Evolutionary conservation across 2,329 filamentous ascomycete species (phyloP), one percentile per base, ranked within the genome.

Genomic region (Colletotrichum costaricense): DNA sequence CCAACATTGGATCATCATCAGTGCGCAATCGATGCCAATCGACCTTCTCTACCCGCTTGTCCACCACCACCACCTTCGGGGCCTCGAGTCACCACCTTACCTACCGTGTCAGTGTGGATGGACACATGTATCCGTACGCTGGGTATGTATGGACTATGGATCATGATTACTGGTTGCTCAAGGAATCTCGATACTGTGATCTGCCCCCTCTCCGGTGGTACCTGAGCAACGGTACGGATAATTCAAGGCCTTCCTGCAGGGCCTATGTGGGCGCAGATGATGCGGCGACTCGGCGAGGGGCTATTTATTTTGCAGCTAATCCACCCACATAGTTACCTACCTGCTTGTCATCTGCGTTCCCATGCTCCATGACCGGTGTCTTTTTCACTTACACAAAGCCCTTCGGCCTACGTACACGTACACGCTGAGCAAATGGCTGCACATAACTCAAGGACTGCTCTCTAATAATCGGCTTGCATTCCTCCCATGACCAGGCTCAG

Each of bases 1-100:
- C 65, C 59, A 9, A 59, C 58, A 64, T 69, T 69, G 54, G 58
- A 63, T 63, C 69, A 63, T 38, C 38, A 69, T 69, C 66, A 69
- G 65, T 59, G 69, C 63, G 49, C 63, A 71, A 55, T 57, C 58
- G 66, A 55, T 24, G 54, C 66, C 58, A 69, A 35, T 55, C 62
- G 49, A 54, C 22, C 42, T 22, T 22, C 12, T 54, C 33, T 59
- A 33, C 46, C 57, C 69, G 64, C 35, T 49, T n/a, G 64, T 38
- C 63, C 56, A 56, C 56, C 42, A 24, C 28, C 28, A 60, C n/a
- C 30, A 35, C 33, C 33, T 35, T 35, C 33, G 33, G 33, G 33
- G 33, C 33, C 28, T 49, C 42, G 42, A 49, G 16, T 49, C 19
- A 49, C 19, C 42, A 49, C 42, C 38, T 42, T 49, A 49, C 42